Evolutionary conservation across 345 rosid genomes (phyloP).

Genomic region (Populus alba): DNA sequence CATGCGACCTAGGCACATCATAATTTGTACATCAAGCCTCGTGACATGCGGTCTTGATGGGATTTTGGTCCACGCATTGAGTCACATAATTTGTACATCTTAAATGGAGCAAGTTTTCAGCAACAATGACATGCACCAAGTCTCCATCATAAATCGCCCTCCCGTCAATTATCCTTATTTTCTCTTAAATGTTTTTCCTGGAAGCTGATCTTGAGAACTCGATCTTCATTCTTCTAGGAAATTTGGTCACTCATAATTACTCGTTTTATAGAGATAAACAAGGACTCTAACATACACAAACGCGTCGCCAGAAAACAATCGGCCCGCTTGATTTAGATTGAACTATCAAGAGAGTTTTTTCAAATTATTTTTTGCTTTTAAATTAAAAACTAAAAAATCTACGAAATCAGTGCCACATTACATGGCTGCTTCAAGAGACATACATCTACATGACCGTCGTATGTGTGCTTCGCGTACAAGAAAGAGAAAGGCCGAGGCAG

Average conservation of each 20-base stretch:
- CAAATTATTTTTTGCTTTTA: too few species aligned
- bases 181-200: not conserved
- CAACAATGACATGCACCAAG: too few species aligned
- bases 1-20: too few species aligned
- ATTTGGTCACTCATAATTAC: not conserved
- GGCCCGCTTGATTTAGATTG: not conserved
- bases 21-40: too few species aligned
- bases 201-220: not conserved
- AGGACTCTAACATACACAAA: not conserved
- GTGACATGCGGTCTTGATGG: not conserved
- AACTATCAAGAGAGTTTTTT: too few species aligned
- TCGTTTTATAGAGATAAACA: too few species aligned
- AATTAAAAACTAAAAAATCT: too few species aligned
- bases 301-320: too few species aligned
- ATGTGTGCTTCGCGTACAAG: not conserved
- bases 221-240: not conserved
- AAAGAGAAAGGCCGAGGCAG: not conserved
- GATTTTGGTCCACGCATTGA: not conserved
- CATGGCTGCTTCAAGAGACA: not conserved
- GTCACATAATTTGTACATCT: not conserved
- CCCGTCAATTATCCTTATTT: not conserved
- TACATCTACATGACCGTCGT: not conserved
- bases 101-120: not conserved
- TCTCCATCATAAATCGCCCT: not conserved
- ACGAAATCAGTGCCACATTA: not conserved